Conservation (phyloP, 2,329 filamentous ascomycete species). For the Cladosporium sp. region DNA sequence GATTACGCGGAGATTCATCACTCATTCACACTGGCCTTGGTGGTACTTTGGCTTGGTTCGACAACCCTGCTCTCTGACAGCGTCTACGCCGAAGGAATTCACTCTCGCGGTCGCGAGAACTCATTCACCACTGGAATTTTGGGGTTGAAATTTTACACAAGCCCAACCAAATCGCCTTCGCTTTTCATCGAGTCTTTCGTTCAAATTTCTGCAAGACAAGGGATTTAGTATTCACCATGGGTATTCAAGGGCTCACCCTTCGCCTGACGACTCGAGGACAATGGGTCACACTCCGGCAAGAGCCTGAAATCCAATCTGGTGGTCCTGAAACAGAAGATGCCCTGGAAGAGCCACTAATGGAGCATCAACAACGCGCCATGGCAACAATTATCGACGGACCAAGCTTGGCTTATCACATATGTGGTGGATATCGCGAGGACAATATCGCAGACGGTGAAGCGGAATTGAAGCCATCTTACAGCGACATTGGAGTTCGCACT, state of each 20-base stretch:
- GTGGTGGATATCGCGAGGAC: constrained; percentile 38
- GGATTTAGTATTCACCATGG: neutral
- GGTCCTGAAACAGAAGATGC: neutral
- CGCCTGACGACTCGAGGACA: constrained; percentile 9
- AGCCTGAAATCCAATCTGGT: neutral
- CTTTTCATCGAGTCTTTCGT: too few species aligned
- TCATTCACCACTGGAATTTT: too few species aligned
- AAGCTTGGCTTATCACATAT: constrained; percentile 69
- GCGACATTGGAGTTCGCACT: constrained; percentile 56
- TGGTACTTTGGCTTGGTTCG: too few species aligned
- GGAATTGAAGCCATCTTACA: constrained; percentile 41
- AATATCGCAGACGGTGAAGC: neutral
- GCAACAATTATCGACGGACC: constrained; percentile 67
- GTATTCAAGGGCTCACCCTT: constrained; percentile 8
- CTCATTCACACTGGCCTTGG: too few species aligned
- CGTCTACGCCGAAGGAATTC: too few species aligned
- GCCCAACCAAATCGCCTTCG: too few species aligned
- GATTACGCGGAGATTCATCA: too few species aligned
- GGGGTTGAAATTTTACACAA: too few species aligned
- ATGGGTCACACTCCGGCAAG: neutral
- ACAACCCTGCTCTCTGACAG: too few species aligned
- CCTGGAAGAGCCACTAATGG: neutral
- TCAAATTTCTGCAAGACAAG: too few species aligned
- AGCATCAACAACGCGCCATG: too few species aligned
- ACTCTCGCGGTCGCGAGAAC: too few species aligned